Evolutionary conservation across 2,329 filamentous ascomycete species (phyloP).

Genomic region (Neonectria neomacrospora): DNA sequence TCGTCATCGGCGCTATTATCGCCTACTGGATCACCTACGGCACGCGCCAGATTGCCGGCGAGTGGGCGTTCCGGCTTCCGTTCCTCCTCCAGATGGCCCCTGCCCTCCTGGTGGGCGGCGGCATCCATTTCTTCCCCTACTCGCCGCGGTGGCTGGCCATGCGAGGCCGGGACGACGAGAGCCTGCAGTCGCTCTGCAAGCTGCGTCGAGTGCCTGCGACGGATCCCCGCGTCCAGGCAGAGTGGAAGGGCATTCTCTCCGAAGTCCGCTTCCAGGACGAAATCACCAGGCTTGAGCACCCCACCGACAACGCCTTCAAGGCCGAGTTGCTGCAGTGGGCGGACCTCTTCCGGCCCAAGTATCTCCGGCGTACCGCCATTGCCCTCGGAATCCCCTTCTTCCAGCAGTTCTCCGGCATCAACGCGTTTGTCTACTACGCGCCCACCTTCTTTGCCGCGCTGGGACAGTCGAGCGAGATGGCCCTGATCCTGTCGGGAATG

Average conservation of each 20-base stretch:
- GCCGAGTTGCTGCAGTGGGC: constrained; percentile 58
- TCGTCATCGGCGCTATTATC: constrained; percentile 63
- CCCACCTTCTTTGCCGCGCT: constrained; percentile 43
- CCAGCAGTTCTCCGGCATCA: constrained; percentile 41
- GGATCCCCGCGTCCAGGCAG: constrained; percentile 56
- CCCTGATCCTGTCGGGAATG: constrained; percentile 48
- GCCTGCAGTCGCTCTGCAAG: constrained; percentile 50
- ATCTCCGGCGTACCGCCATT: constrained; percentile 53
- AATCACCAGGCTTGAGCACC: constrained; percentile 21
- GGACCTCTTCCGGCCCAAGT: constrained; percentile 59
- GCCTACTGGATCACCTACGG: constrained; percentile 67
- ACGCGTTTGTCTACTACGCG: constrained; percentile 43
- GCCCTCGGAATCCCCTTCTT: constrained; percentile 39
- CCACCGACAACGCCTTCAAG: constrained; percentile 46
- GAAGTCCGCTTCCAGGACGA: constrained; percentile 59
- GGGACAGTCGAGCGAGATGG: constrained; percentile 43
- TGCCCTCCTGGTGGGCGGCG: constrained; percentile 44
- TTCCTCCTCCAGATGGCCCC: constrained; percentile 55
- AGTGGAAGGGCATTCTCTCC: constrained; percentile 61
- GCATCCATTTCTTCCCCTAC: constrained; percentile 58
- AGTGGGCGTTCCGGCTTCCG: constrained; percentile 58
- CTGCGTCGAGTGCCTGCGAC: constrained; percentile 54
- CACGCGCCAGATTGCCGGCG: constrained; percentile 54
- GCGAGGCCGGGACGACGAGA: constrained; percentile 52
- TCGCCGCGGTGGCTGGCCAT: constrained; percentile 59